Conservation (phyloP, 352 stramenopile genomes). For the Pythium brassicae region DNA sequence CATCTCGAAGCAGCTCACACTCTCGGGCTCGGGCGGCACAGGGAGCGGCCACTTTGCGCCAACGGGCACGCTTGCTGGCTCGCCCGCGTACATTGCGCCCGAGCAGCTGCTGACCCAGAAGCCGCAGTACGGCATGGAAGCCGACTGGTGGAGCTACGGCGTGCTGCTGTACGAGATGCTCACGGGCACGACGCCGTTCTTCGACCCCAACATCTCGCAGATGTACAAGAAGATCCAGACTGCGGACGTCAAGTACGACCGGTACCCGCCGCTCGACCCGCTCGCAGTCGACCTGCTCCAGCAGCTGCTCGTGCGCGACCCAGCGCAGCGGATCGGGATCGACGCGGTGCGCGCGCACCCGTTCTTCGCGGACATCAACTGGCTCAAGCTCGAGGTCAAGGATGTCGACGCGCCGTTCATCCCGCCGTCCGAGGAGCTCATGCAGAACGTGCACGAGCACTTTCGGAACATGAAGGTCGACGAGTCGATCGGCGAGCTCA, state of each 20-base stretch:
- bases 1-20: constrained; percentile 81
- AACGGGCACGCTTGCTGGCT: constrained; percentile 73
- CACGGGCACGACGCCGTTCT: constrained; percentile 85
- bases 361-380: constrained; percentile 75
- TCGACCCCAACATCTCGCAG: constrained; percentile 77
- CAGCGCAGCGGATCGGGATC: constrained; percentile 55
- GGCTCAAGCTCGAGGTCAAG: constrained; percentile 69
- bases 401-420: constrained; percentile 80
- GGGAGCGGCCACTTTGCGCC: constrained; percentile 34
- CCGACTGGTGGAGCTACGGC: constrained; percentile 91
- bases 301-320: constrained; percentile 75
- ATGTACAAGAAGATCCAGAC: constrained; percentile 91
- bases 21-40: constrained; percentile 18
- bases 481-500: constrained; percentile 69
- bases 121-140: constrained; percentile 81
- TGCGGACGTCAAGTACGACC: constrained; percentile 78
- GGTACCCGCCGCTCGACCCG: constrained; percentile 57
- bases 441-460: constrained; percentile 87
- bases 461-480: constrained; percentile 89
- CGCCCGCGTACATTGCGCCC: constrained; percentile 81
- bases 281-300: constrained; percentile 68
- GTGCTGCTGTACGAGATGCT: constrained; percentile 90
- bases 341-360: constrained; percentile 53
- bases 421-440: constrained; percentile 70
- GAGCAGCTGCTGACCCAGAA: constrained; percentile 83